These are phyloP conservation scores for Vigna hirtella DNA, from an alignment of 306 rosid genomes.

Conservation along the genomic window DNA sequence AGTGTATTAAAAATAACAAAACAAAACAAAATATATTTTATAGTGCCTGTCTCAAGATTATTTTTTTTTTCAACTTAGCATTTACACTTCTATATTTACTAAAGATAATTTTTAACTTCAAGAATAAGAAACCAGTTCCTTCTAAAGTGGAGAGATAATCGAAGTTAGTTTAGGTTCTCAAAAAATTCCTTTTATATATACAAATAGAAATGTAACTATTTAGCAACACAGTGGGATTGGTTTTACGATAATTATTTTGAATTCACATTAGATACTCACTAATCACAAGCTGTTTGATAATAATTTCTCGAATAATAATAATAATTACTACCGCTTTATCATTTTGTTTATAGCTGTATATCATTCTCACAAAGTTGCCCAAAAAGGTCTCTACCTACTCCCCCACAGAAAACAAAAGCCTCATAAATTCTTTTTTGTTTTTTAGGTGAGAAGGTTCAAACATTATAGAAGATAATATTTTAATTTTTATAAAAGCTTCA, in stretches of 20 bases:
- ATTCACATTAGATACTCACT: neutral
- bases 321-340: conserved; percentile 31
- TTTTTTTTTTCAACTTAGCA: too few species aligned
- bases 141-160: neutral
- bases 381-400: neutral
- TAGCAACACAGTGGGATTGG: neutral
- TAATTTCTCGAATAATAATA: conserved; percentile 30
- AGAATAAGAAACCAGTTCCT: neutral
- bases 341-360: conserved; percentile 33
- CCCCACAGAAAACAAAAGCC: neutral
- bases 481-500: too few species aligned
- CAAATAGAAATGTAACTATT: neutral
- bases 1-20: too few species aligned
- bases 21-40: too few species aligned
- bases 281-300: neutral
- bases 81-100: neutral
- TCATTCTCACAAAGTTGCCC: conserved; percentile 32
- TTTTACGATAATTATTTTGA: neutral
- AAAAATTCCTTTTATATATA: neutral
- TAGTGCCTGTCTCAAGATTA: neutral
- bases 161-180: neutral
- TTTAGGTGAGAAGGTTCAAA: neutral
- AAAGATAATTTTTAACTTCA: neutral
- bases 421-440: conserved; percentile 1
- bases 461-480: too few species aligned